Evolutionary conservation across 805 yeast species (phyloP).

Genomic region (Myxozyma vanderwaltii): DNA sequence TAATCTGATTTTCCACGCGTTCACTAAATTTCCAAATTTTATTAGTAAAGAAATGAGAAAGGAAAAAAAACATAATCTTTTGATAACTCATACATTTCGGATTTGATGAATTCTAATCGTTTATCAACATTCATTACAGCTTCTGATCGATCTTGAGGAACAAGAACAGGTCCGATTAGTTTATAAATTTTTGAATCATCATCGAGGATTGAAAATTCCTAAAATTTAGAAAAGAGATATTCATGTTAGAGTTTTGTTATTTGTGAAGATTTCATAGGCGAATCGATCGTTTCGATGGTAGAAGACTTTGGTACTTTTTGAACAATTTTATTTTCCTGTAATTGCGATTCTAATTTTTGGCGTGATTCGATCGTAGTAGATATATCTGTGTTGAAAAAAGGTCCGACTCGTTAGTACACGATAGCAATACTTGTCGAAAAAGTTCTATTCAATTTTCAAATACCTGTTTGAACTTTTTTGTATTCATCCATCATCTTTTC

Average conservation of each 20-base stretch:
- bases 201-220: slow-evolving; percentile 67
- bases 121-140: slow-evolving; percentile 83
- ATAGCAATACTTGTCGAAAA: too few relatives aligned
- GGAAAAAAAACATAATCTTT: neutral
- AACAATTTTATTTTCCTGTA: slow-evolving; percentile 90
- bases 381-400: slow-evolving; percentile 37
- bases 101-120: slow-evolving; percentile 82
- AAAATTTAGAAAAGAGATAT: neutral
- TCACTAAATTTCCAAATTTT: slow-evolving; percentile 37
- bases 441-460: too few relatives aligned
- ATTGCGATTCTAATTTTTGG: slow-evolving; percentile 88
- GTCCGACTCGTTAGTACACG: too few relatives aligned
- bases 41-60: neutral
- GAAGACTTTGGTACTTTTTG: slow-evolving; percentile 45
- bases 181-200: slow-evolving; percentile 80
- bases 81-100: slow-evolving; percentile 74
- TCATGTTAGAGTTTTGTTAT: too few relatives aligned
- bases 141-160: slow-evolving; percentile 85
- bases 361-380: slow-evolving; percentile 66
- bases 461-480: slow-evolving; percentile 30
- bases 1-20: slow-evolving; percentile 72
- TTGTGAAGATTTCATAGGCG: neutral
- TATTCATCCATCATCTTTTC: slow-evolving; percentile 31
- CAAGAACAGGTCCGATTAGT: slow-evolving; percentile 85
- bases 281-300: neutral